These are phyloP conservation scores for Canavalia gladiata DNA, from an alignment of 306 rosid species.

Conservation along the genomic window DNA sequence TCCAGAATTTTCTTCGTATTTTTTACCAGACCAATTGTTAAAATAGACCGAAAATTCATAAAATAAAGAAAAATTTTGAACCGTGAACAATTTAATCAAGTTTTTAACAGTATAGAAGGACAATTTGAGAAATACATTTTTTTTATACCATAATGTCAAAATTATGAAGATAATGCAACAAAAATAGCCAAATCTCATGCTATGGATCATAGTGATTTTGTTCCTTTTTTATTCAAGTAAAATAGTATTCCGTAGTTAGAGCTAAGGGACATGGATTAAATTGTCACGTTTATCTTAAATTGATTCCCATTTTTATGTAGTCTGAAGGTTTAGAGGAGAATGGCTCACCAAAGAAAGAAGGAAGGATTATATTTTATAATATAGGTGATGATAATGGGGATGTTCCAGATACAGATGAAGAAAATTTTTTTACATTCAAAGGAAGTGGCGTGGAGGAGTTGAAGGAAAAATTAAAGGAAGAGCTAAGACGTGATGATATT, in stretches of 20 bases:
- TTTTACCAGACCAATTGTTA: too few species aligned
- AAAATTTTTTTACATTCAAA: slow-evolving; percentile 61
- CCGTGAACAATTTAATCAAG: too few species aligned
- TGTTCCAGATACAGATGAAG: slow-evolving; percentile 40
- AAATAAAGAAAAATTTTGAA: too few species aligned
- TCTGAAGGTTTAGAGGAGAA: slow-evolving; percentile 21
- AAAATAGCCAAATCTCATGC: too few species aligned
- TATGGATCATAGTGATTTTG: neutral
- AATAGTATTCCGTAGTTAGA: neutral
- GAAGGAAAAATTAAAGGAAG: slow-evolving; percentile 62
- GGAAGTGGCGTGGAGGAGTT: slow-evolving; percentile 66
- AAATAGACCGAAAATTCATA: too few species aligned
- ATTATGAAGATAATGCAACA: neutral
- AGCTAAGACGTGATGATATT: slow-evolving; percentile 56
- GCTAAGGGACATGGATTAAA: neutral
- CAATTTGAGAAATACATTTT: too few species aligned
- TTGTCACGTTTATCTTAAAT: neutral
- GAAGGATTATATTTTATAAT: slow-evolving; percentile 66
- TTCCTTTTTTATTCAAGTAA: neutral
- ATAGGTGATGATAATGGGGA: slow-evolving; percentile 67
- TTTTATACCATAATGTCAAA: neutral
- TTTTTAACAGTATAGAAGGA: too few species aligned
- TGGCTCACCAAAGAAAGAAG: slow-evolving; percentile 53
- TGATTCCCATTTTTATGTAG: neutral
- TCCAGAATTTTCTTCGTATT: too few species aligned